Evolutionary conservation across 177 flowering plant species (phyloP).

Genomic region (Tripterygium wilfordii): DNA sequence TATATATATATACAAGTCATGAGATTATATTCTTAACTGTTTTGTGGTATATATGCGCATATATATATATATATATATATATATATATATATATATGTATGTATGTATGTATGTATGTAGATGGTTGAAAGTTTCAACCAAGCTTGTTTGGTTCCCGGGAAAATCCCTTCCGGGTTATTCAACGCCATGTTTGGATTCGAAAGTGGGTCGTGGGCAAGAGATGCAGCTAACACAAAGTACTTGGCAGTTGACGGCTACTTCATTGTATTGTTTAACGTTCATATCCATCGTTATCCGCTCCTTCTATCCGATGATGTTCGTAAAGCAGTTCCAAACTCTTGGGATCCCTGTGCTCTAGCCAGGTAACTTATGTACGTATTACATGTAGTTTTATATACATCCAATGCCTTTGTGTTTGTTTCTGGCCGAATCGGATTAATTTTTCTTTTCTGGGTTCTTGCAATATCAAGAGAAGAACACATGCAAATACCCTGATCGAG

Average conservation of each 20-base stretch:
- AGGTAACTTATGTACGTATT: slow-evolving; percentile 31
- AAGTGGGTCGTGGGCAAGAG: slow-evolving; percentile 65
- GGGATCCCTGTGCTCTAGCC: slow-evolving; percentile 76
- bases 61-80: too few species aligned
- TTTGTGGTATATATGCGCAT: too few species aligned
- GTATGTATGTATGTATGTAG: slow-evolving; percentile 23
- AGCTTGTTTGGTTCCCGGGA: slow-evolving; percentile 47
- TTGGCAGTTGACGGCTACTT: slow-evolving; percentile 69
- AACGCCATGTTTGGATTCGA: slow-evolving; percentile 68
- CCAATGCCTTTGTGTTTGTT: too few species aligned
- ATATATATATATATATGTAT: neutral
- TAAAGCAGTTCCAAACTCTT: slow-evolving; percentile 60
- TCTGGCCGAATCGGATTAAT: too few species aligned
- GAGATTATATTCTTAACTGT: too few species aligned
- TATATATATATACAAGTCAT: neutral
- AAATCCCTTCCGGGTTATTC: slow-evolving; percentile 71
- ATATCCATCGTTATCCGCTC: slow-evolving; percentile 54
- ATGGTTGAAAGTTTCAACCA: slow-evolving; percentile 75
- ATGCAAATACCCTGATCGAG: too few species aligned
- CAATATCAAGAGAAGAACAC: too few species aligned
- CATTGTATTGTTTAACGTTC: slow-evolving; percentile 47
- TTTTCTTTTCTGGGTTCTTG: too few species aligned
- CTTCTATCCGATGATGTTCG: slow-evolving; percentile 51
- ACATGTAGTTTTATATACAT: too few species aligned
- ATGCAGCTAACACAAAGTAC: slow-evolving; percentile 56